Evolutionary conservation across 2,329 filamentous ascomycete genomes (phyloP).

Genomic region (Bipolaris bicolor): DNA sequence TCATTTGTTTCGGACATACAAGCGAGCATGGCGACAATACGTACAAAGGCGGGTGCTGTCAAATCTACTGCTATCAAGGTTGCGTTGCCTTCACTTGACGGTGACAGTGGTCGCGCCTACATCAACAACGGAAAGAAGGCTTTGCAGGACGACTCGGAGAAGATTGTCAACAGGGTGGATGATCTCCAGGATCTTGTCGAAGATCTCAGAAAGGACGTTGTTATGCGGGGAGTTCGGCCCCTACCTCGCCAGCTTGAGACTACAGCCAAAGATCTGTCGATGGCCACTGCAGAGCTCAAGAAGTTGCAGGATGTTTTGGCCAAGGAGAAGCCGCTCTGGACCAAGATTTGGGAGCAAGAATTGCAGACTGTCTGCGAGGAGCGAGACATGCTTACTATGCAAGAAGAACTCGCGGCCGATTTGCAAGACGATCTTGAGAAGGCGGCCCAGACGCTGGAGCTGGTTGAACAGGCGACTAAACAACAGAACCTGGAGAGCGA

Average conservation of each 20-base stretch:
- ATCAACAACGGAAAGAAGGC: conserved; percentile 87
- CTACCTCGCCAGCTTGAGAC: conserved; percentile 86
- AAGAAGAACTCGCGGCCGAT: conserved; percentile 93
- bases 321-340: conserved; percentile 94
- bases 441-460: conserved; percentile 86
- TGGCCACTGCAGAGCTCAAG: conserved; percentile 83
- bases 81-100: conserved; percentile 72
- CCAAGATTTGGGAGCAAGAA: conserved; percentile 99
- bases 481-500: conserved; percentile 84
- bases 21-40: conserved; percentile 82
- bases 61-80: conserved; percentile 77
- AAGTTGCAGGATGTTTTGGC: conserved; percentile 92
- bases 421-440: conserved; percentile 95
- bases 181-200: conserved; percentile 97
- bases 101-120: conserved; percentile 81
- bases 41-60: conserved; percentile 79
- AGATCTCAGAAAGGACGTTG: conserved; percentile 96
- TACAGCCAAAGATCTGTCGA: conserved; percentile 85
- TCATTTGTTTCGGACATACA: conserved; percentile 89
- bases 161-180: conserved; percentile 88
- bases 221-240: conserved; percentile 87
- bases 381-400: conserved; percentile 90
- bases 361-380: conserved; percentile 95
- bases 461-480: conserved; percentile 98
- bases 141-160: conserved; percentile 85